Base-by-base conservation (phyloP, 306 rosid species). In the Morella rubra region DNA sequence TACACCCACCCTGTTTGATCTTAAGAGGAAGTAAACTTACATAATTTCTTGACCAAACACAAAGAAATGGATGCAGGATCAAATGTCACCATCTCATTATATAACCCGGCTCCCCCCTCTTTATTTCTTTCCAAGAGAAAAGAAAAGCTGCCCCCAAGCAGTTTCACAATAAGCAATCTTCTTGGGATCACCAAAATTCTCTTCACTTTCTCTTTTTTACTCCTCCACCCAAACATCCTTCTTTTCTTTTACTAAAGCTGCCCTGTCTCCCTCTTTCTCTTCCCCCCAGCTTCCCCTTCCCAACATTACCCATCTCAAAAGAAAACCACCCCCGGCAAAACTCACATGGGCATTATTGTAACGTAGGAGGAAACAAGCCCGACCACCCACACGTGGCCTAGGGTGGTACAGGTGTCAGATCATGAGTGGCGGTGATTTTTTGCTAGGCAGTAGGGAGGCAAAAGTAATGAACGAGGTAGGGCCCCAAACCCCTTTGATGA, bases 151-250 rank as follows among this genome's bases (percentile, higher is more conserved):
- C 84, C n/a, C 8, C 41, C 9, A 58, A 61, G 75, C 81, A 72
- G 79, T 77, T 76, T 71, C 75, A 84, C 73, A 55, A 77, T 73
- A 54, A 83, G 67, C 89, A 82, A 84, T 83, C 88, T 72, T 79
- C 83, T 91, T 72, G 93, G 93, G 97, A 89, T 91, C 97, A 89
- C 84, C 92, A 86, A 87, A 81, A 79, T 74, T 80, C 77, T 76
- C 78, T 60, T 15, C 78, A 58, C 87, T 84, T 81, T 85, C 50
- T 67, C 79, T 79, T 77, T 32, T 84, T 76, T 78, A 16, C 62
- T 24, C 76, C 13, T 89, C 72, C 84, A 76, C 75, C 79, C 78
- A 68, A 64, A 78, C 62, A 83, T 14, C 44, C 79, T 86, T 70
- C 81, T 76, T 85, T 86, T 86, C 86, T 87, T 89, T 89, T 86